Evolutionary conservation across 345 rosid genomes (phyloP).

Genomic region (Eucalyptus marginata): DNA sequence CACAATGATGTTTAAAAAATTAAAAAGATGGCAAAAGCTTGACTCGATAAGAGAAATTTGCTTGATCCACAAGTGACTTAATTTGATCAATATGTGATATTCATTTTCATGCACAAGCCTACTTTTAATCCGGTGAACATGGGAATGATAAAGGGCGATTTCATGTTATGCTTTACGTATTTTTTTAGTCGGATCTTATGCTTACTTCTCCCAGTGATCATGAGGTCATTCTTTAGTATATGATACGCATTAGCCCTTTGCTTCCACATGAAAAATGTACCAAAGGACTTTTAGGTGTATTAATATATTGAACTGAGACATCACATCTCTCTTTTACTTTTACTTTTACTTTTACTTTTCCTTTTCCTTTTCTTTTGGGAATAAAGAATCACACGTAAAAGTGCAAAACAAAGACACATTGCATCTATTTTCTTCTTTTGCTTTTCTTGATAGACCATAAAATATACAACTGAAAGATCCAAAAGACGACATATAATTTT

Average conservation of each 20-base stretch:
- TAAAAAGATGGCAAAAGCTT: too few relatives aligned
- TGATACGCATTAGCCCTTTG: too few relatives aligned
- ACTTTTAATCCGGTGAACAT: not conserved
- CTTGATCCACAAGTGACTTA: too few relatives aligned
- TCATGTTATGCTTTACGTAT: not conserved
- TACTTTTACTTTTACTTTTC: not conserved
- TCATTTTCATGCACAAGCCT: not conserved
- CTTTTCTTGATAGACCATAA: not conserved
- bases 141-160: not conserved
- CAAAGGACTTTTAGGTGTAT: rapidly evolving
- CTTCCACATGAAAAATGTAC: too few relatives aligned
- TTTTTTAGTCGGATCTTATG: too few relatives aligned
- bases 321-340: not conserved
- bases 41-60: too few relatives aligned
- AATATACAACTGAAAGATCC: too few relatives aligned
- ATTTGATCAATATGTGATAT: not conserved
- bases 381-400: not conserved
- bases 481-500: too few relatives aligned
- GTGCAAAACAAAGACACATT: not conserved
- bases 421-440: not conserved
- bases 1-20: too few relatives aligned
- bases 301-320: not conserved
- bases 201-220: too few relatives aligned
- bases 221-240: too few relatives aligned
- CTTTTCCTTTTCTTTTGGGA: too few relatives aligned